Conservation (phyloP, 75 land plant species). For the Cryptomeria japonica region DNA sequence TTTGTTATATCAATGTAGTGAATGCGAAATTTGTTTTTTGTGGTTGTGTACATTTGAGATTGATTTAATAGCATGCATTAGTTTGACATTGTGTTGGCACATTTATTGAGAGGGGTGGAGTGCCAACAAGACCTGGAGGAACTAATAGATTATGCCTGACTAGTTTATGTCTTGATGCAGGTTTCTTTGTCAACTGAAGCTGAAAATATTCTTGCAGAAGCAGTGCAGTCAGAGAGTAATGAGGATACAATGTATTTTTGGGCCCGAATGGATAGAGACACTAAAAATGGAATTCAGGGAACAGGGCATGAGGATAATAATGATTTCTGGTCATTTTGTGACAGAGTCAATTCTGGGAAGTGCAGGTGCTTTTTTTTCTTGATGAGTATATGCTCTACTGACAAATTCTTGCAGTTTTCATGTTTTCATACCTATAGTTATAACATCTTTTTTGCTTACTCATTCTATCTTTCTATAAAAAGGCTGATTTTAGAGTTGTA, state of each 20-base stretch:
- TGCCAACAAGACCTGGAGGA: background rate
- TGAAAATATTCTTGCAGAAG: conserved; percentile 60
- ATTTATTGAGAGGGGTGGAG: background rate
- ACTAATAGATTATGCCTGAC: conserved; percentile 3
- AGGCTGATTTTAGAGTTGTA: background rate
- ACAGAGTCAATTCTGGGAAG: conserved; percentile 69
- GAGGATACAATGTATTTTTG: conserved; percentile 94
- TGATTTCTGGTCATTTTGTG: conserved; percentile 90
- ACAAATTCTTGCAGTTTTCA: background rate
- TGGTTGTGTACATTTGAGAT: background rate
- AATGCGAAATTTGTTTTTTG: background rate
- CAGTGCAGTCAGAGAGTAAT: conserved; percentile 33
- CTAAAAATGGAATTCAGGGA: background rate
- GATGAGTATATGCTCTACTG: background rate
- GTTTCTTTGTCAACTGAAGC: conserved; percentile 77
- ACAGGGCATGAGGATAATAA: conserved; percentile 8
- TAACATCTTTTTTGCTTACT: background rate
- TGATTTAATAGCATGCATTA: background rate
- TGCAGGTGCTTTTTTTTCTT: conserved; percentile 60
- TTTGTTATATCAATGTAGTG: background rate
- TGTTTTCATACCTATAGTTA: background rate
- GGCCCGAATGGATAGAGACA: conserved; percentile 47
- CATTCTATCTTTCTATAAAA: background rate
- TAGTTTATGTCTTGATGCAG: conserved; percentile 32
- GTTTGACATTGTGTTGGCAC: background rate